These are phyloP conservation scores for Gloeophyllum trabeum DNA, from an alignment of 768 basidiomycete genomes.

Conservation along the genomic window DNA sequence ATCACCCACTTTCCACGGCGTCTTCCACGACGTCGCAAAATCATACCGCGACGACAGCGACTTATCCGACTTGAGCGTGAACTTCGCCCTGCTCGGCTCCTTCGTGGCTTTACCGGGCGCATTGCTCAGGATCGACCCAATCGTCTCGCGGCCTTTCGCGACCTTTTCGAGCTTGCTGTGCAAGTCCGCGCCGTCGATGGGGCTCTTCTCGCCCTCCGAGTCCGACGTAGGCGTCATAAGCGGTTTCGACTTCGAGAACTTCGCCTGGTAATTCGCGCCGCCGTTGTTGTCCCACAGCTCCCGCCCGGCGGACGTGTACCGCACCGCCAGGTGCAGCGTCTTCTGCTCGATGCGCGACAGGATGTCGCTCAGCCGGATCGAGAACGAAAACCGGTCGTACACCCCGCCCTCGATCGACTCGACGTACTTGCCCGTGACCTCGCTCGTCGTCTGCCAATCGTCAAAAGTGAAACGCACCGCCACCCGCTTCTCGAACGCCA, in stretches of 20 bases:
- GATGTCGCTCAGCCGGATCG: slow-evolving; percentile 68
- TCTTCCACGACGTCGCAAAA: slow-evolving; percentile 38
- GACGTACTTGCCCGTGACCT: slow-evolving; percentile 71
- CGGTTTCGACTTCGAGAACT: slow-evolving; percentile 35
- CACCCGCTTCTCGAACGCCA: slow-evolving; percentile 82
- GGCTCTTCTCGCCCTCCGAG: slow-evolving; percentile 19
- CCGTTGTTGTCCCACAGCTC: slow-evolving; percentile 93
- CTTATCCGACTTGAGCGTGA: slow-evolving; percentile 16
- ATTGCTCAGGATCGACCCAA: slow-evolving; percentile 15
- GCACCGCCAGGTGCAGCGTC: slow-evolving; percentile 67
- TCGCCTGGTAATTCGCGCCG: slow-evolving; percentile 68
- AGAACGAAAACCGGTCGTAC: slow-evolving; percentile 71
- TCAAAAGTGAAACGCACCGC: slow-evolving; percentile 90
- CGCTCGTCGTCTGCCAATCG: slow-evolving; percentile 91
- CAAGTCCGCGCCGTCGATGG: slow-evolving; percentile 40
- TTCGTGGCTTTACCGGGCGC: slow-evolving; percentile 3
- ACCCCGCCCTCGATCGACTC: slow-evolving; percentile 24
- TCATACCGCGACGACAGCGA: slow-evolving; percentile 48
- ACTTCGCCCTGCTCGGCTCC: slow-evolving; percentile 5
- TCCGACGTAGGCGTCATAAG: slow-evolving; percentile 13
- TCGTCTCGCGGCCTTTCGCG: slow-evolving; percentile 21
- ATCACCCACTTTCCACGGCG: slow-evolving; percentile 28
- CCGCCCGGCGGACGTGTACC: slow-evolving; percentile 55
- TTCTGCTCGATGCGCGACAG: slow-evolving; percentile 72
- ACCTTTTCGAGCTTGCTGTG: slow-evolving; percentile 59